Percentiles rank a stretch among this genome's conserved stretches.
These are phyloP conservation scores for Oxalis stricta DNA, from an alignment of 441 rosid genomes.

Conservation along the genomic window DNA sequence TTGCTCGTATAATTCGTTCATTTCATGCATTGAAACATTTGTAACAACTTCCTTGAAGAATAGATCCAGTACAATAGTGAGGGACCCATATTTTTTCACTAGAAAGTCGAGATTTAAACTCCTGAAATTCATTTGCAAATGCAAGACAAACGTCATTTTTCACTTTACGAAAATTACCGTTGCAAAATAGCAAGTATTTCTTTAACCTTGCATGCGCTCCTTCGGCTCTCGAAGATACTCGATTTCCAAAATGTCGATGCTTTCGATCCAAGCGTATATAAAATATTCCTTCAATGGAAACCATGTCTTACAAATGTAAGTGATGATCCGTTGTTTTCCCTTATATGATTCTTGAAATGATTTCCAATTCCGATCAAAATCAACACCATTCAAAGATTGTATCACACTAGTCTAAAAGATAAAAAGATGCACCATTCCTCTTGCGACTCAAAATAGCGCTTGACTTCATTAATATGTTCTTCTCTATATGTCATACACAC, in stretches of 20 bases:
- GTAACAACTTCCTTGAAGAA: background rate
- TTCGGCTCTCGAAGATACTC: background rate
- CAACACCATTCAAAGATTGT: background rate
- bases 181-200: conserved; percentile 1
- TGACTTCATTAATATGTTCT: conserved; percentile 1
- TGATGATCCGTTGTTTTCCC: too few relatives aligned
- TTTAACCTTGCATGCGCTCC: conserved; percentile 1
- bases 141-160: background rate
- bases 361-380: background rate
- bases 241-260: background rate
- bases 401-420: background rate
- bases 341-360: background rate
- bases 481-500: conserved; percentile 4
- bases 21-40: background rate
- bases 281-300: background rate
- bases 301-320: background rate
- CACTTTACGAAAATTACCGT: background rate
- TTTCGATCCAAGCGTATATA: background rate
- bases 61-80: background rate
- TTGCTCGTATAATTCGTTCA: background rate
- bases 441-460: background rate
- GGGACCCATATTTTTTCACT: background rate
- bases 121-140: conserved; percentile 2
- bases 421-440: background rate
- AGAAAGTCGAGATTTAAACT: too few relatives aligned